Evolutionary conservation across 345 rosid genomes (phyloP), one percentile per base, ranked within the genome.

Genomic region (Xanthoceras sorbifolium): DNA sequence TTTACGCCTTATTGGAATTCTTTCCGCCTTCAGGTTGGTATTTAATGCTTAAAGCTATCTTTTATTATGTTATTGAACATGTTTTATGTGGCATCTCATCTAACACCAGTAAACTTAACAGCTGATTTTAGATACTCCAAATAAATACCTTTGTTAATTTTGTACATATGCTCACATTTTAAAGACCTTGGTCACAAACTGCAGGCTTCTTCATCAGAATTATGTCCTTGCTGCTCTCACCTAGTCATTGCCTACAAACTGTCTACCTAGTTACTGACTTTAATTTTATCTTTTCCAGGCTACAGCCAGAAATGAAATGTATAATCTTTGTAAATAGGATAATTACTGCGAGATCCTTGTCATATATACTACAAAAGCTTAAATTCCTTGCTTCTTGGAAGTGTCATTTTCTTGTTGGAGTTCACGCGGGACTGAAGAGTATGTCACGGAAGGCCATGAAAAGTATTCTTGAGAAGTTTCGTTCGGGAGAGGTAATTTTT

Each of bases 271-370:
- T 55, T 20, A 55, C 61, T 22, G 11, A 6, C 26, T 78, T 76
- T 71, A 64, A 9, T 32, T 71, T 71, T 29, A 15, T 20, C 12
- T 54, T 74, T 86, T 85, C 66, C 97, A 94, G 98, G 90, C 80
- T 87, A 67, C 97, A 84, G 76, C 90, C 89, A 70, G 79, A 91
- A 78, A 87, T 87, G 90, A 94, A 94, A 83, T 89, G 97, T 79
- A 90, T 94, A 86, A 79, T 94, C 75, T 94, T 94, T 84, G 98
- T 93, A 74, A 91, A 90, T 83, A 92, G 98, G 88, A 90, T 94
- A 76, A 84, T 91, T 69, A 90, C 86, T 76, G 98, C 98, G 14
- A 90, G 93, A 85, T 82, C 93, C 64, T 78, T 94, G 82, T 84
- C 97, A 67, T 85, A 78, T 83, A 72, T 94, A 76, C 87, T 94